Evolutionary conservation across 306 rosid species (phyloP), one percentile per base, ranked within the genome.

Genomic region (Casuarina glauca): DNA sequence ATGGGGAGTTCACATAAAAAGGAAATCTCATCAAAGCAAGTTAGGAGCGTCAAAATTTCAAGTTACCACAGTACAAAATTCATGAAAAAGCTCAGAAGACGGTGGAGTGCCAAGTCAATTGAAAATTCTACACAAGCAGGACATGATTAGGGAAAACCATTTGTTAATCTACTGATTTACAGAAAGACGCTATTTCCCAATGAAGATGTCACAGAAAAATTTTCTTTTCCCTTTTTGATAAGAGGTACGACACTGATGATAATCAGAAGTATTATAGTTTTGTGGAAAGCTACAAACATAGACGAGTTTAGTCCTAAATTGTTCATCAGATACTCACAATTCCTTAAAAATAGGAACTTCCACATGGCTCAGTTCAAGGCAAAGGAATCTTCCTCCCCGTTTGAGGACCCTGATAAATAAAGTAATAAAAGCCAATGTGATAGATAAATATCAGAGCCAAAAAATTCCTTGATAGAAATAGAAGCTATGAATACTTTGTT

Each of bases 291-390:
- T 6, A 16, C 49, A 2, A 41, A 41, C 19, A 38, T 38, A 64
- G 13, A 64, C 12, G 41, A 41, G 4, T 64, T 39, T 39, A 38
- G 70, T 64, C 5, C 45, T 39, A 17, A 39, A 26, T 41, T 67
- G 46, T 60, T 52, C 54, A 82, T 76, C 42, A 67, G 61, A 79
- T 84, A 82, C 99, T 85, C 88, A 95, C 97, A 95, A 81, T 53
- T 95, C 90, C 85, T 93, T 95, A 76, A 93, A 88, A 68, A 93
- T 39, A 11, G 97, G 99, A 80, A 82, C 74, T 20, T 81, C 93
- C 62, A 93, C 97, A 81, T 93, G 99, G 88, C 96, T 93, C 81
- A 95, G 89, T 86, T 93, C 99, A 79, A 95, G 99, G 76, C 98
- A 95, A 74, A 93, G 91, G 84, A 93, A 93, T 84, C 99, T 90